Evolutionary conservation across 129 eudicot genomes (phyloP).

Genomic region (Ambrosia trifida): DNA sequence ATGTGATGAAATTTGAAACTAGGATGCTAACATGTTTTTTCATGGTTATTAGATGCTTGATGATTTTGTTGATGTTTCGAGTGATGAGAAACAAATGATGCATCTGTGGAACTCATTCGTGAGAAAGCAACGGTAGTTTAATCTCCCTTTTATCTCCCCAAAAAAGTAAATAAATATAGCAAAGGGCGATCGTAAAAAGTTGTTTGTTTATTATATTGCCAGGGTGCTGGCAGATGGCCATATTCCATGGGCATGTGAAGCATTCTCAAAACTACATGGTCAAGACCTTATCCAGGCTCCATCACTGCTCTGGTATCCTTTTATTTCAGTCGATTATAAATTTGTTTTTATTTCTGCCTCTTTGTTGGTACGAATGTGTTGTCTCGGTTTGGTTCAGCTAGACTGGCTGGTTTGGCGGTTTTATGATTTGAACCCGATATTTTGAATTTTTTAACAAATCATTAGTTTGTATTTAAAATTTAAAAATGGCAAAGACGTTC

Average conservation of each 20-base stretch:
- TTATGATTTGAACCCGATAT: too few species aligned
- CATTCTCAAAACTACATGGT: slow-evolving; percentile 79
- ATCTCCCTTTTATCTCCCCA: slow-evolving; percentile 4
- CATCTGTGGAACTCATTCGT: slow-evolving; percentile 98
- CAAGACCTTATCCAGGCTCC: slow-evolving; percentile 63
- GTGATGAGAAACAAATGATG: slow-evolving; percentile 91
- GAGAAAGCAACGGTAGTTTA: slow-evolving; percentile 78
- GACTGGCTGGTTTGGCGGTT: too few species aligned
- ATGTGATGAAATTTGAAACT: neutral
- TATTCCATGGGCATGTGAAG: slow-evolving; percentile 96
- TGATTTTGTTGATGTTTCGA: slow-evolving; percentile 94
- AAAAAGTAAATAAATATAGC: neutral
- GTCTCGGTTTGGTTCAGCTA: too few species aligned
- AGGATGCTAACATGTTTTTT: neutral
- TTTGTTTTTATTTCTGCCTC: neutral
- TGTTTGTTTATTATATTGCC: slow-evolving; percentile 26
- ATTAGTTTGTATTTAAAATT: too few species aligned
- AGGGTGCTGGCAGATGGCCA: slow-evolving; percentile 98
- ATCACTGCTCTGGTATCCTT: slow-evolving; percentile 67
- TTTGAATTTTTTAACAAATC: too few species aligned
- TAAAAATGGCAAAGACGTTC: too few species aligned
- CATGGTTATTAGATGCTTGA: slow-evolving; percentile 80
- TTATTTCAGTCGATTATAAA: neutral
- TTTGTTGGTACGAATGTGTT: neutral
- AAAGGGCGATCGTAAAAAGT: neutral